Conservation (phyloP, 352 stramenopile genomes). For the Pelagophyceae sp. region DNA sequence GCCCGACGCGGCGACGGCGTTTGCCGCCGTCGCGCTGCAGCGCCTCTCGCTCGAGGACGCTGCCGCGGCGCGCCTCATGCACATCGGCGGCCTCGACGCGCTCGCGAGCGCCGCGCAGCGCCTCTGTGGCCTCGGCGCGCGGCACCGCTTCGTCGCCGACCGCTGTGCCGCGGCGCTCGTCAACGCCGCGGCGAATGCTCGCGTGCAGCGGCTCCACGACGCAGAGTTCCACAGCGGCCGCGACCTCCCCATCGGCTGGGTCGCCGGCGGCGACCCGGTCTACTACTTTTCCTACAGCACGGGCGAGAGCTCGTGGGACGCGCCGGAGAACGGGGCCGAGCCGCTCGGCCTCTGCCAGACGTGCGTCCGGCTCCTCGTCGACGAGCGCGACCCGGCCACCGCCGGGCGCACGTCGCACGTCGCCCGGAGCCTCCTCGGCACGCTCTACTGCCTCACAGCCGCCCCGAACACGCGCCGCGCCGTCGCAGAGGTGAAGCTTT, state of each 20-base stretch:
- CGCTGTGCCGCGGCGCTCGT: background rate
- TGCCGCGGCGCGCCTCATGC: background rate
- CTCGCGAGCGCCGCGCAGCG: background rate
- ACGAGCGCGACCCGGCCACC: background rate
- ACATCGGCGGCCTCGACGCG: background rate
- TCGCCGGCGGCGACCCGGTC: background rate
- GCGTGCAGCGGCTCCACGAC: background rate
- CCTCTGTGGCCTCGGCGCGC: background rate
- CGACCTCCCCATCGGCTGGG: background rate
- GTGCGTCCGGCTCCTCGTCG: background rate
- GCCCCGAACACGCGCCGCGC: background rate
- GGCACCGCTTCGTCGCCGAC: background rate
- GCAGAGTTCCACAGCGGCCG: background rate
- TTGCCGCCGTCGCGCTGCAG: background rate
- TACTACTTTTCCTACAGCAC: background rate
- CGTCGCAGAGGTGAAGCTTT: background rate
- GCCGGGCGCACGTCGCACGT: background rate
- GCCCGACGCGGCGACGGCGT: background rate
- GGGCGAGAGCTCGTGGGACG: background rate
- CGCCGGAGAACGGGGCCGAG: background rate
- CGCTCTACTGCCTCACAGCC: background rate
- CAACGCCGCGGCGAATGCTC: background rate
- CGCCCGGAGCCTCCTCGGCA: background rate
- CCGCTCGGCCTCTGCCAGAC: background rate
- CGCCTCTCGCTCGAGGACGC: background rate